phyloP scores from a whole-genome alignment of 139 green algal species.

The Chlamydomonas schloesseri region DNA sequence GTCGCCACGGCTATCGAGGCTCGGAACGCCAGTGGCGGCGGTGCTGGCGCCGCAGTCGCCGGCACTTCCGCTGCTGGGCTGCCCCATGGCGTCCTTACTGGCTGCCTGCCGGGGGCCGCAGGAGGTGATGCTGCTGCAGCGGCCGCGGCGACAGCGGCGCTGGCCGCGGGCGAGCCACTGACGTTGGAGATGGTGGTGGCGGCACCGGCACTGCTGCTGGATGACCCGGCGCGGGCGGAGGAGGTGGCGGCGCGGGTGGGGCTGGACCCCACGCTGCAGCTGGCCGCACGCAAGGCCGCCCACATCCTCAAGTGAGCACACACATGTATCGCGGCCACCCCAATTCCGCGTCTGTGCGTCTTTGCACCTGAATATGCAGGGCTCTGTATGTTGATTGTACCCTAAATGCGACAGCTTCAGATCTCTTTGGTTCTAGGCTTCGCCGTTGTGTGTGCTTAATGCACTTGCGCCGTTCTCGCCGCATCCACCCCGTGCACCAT shows the following conservation, averaged over 20 bases:
- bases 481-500: background rate
- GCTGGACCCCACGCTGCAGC: conserved; percentile 34
- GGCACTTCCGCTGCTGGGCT: background rate
- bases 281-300: conserved; percentile 43
- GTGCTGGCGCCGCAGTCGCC: background rate
- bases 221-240: conserved; percentile 26
- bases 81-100: background rate
- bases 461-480: too few species aligned
- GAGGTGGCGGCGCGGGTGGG: conserved; percentile 40
- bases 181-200: background rate
- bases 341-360: too few species aligned
- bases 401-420: too few species aligned
- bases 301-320: conserved; percentile 28
- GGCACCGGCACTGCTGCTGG: conserved; percentile 22
- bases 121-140: too few species aligned
- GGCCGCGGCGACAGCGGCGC: too few species aligned
- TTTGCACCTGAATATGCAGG: too few species aligned
- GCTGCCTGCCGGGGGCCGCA: background rate
- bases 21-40: background rate
- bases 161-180: background rate
- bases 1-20: background rate
- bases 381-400: too few species aligned
- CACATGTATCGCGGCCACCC: background rate
- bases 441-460: too few species aligned
- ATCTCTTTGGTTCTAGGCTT: too few species aligned